phyloP scores from a whole-genome alignment of 139 green algal genomes.

The Chlorokybus atmophyticus region DNA sequence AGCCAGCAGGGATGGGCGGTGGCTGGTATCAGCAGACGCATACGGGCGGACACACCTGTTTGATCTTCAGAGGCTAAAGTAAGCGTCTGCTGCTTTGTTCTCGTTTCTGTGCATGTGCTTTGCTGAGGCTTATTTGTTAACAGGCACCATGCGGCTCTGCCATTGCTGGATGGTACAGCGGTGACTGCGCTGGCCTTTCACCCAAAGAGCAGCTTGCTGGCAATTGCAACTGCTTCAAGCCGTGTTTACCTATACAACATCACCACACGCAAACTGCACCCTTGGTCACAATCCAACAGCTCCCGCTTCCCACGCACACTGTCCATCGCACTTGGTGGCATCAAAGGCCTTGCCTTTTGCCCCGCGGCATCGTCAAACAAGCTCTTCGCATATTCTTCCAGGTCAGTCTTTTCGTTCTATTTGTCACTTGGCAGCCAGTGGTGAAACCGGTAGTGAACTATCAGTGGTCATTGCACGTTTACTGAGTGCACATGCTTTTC shows the following conservation, averaged over 20 bases:
- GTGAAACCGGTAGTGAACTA: not conserved
- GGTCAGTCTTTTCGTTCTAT: not conserved
- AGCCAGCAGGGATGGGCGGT: too few relatives aligned
- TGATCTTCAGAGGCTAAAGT: too few relatives aligned
- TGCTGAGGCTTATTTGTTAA: too few relatives aligned
- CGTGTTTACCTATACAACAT: slow-evolving; percentile 12
- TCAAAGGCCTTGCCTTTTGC: slow-evolving; percentile 10
- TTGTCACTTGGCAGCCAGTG: not conserved
- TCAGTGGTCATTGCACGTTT: too few relatives aligned
- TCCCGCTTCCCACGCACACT: slow-evolving; percentile 5
- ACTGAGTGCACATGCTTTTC: too few relatives aligned
- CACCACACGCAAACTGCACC: not conserved
- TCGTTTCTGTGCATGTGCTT: too few relatives aligned
- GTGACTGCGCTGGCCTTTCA: slow-evolving; percentile 12
- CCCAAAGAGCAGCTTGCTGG: slow-evolving; percentile 1
- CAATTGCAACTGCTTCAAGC: slow-evolving; percentile 11
- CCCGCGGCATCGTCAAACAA: not conserved
- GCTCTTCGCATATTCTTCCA: slow-evolving; percentile 13
- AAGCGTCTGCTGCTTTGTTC: too few relatives aligned
- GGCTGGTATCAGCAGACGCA: too few relatives aligned
- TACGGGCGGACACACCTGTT: too few relatives aligned
- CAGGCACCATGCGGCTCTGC: slow-evolving; percentile 19
- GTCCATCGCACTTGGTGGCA: slow-evolving; percentile 14
- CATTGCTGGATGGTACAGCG: slow-evolving; percentile 7
- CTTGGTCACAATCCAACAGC: slow-evolving; percentile 11